phyloP scores from a whole-genome alignment of 805 yeast species.

The Sugiyamaella lignohabitans region DNA sequence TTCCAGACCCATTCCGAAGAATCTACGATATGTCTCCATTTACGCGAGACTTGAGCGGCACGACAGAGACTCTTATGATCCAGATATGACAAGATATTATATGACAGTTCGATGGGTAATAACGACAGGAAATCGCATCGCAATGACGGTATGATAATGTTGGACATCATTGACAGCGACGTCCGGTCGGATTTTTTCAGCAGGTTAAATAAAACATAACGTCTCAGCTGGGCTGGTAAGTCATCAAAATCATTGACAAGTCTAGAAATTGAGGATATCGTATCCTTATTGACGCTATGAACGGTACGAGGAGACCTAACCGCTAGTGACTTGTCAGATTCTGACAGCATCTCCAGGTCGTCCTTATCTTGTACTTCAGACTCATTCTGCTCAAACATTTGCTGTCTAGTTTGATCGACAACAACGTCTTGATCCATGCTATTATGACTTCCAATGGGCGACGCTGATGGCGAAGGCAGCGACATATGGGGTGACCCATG shows the following conservation, averaged over 20 bases:
- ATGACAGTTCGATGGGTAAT: conserved; percentile 70
- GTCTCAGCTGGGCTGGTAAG: conserved; percentile 42
- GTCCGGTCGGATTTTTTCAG: conserved; percentile 53
- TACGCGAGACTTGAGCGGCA: conserved; percentile 56
- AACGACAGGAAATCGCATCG: conserved; percentile 64
- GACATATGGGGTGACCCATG: conserved; percentile 19
- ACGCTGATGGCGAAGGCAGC: conserved; percentile 26
- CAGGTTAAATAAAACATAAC: conserved; percentile 47
- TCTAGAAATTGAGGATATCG: conserved; percentile 18
- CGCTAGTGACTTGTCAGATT: no score
- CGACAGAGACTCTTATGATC: conserved; percentile 57
- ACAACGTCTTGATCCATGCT: not conserved
- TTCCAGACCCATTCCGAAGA: conserved; percentile 65
- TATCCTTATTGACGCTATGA: conserved; percentile 3
- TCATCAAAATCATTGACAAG: conserved; percentile 29
- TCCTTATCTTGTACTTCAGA: not conserved
- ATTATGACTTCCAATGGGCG: conserved; percentile 15
- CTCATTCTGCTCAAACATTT: no score
- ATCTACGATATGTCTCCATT: conserved; percentile 64
- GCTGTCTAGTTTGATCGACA: no score
- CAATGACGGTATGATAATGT: conserved; percentile 47
- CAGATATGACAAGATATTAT: conserved; percentile 56
- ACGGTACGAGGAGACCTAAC: not conserved
- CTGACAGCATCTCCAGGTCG: not conserved
- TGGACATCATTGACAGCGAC: conserved; percentile 54